Percentiles rank a stretch among this genome's conserved stretches.
phyloP scores from a whole-genome alignment of 257 asterid genomes.

The Hygrophila difformis region DNA sequence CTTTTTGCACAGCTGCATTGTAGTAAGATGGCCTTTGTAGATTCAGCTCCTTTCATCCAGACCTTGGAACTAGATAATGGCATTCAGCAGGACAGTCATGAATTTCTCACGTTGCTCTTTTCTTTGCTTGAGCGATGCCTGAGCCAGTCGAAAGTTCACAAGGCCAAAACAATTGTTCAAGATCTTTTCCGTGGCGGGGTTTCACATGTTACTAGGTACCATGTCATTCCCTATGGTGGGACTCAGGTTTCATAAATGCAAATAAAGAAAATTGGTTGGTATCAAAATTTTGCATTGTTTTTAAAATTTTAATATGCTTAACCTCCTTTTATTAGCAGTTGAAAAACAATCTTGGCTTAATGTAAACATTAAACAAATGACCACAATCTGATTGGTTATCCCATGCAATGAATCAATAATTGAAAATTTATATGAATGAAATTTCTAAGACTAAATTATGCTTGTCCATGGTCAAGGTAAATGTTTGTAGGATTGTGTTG shows the following conservation, averaged over 20 bases:
- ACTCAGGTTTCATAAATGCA: too few species aligned
- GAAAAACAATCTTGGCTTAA: too few species aligned
- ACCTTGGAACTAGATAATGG: constrained; percentile 89
- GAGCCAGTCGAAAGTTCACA: constrained; percentile 63
- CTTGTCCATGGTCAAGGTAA: neutral
- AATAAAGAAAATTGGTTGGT: too few species aligned
- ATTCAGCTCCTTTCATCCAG: constrained; percentile 92
- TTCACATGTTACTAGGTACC: constrained; percentile 85
- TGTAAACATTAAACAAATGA: too few species aligned
- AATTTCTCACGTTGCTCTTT: constrained; percentile 85
- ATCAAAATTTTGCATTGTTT: too few species aligned
- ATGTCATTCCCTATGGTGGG: neutral
- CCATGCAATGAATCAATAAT: neutral
- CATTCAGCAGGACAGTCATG: constrained; percentile 98
- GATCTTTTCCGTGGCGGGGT: constrained; percentile 98
- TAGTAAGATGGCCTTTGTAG: constrained; percentile 87
- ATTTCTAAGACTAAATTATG: neutral
- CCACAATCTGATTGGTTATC: too few species aligned
- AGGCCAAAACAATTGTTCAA: constrained; percentile 71
- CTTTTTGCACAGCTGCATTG: constrained; percentile 87
- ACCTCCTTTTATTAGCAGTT: too few species aligned
- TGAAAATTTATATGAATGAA: neutral
- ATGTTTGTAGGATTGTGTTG: neutral
- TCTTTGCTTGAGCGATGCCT: constrained; percentile 84
- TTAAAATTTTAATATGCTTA: too few species aligned